Conservation (phyloP, 75 land plant genomes). For the Pinus albicaulis region DNA sequence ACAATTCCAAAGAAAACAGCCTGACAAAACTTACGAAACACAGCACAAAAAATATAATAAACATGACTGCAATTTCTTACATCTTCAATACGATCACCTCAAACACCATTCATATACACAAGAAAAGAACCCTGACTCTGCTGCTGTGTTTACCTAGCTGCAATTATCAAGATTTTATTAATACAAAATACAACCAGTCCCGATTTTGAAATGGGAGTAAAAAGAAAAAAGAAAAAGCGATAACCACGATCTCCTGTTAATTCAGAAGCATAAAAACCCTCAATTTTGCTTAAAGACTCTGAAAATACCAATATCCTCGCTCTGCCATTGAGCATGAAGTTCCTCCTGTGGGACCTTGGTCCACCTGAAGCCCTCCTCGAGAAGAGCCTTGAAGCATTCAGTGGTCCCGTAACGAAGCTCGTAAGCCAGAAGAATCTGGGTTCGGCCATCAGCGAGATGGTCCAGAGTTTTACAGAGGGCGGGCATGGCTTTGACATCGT, state of each 20-base stretch:
- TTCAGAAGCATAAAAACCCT: neutral
- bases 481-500: slow-evolving; percentile 18
- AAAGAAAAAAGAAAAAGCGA: neutral
- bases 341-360: slow-evolving; percentile 19
- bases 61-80: no score
- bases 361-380: slow-evolving; percentile 16
- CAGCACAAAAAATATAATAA: no score
- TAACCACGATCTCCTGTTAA: neutral
- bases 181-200: neutral
- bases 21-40: no score
- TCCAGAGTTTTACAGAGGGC: slow-evolving; percentile 15
- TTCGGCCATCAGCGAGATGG: slow-evolving; percentile 8
- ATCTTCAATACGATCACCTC: no score
- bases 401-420: slow-evolving; percentile 25
- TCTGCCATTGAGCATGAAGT: slow-evolving; percentile 27
- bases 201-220: neutral
- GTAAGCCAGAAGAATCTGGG: slow-evolving; percentile 18
- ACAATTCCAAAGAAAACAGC: no score
- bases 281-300: slow-evolving; percentile 3
- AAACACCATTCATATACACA: no score
- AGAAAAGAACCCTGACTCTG: no score
- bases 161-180: no score
- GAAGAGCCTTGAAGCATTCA: slow-evolving; percentile 19
- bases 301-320: slow-evolving; percentile 32
- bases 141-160: no score